Percentiles rank a stretch among this genome's conserved stretches.
Evolutionary conservation across 257 asterid species (phyloP).

Genomic region (Scutellaria baicalensis): DNA sequence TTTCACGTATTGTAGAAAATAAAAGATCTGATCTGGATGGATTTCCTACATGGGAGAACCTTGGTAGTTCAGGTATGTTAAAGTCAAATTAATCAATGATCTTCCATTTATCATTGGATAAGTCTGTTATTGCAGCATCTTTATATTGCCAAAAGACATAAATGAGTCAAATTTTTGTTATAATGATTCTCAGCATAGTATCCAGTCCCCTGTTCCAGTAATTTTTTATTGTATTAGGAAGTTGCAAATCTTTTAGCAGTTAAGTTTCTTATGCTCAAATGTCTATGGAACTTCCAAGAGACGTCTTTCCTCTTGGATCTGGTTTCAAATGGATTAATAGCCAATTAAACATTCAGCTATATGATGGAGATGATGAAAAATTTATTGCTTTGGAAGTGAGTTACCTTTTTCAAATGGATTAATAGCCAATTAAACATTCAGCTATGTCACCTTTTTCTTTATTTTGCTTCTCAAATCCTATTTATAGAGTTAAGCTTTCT

Average conservation of each 20-base stretch:
- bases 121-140: neutral
- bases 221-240: neutral
- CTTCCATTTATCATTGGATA: neutral
- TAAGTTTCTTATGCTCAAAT: neutral
- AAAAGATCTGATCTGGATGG: constrained; percentile 56
- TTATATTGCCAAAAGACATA: constrained; percentile 5
- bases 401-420: too few species aligned
- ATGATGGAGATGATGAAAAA: neutral
- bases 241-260: neutral
- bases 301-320: too few species aligned
- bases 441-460: neutral
- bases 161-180: neutral
- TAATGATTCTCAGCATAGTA: neutral
- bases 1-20: constrained; percentile 43
- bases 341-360: neutral
- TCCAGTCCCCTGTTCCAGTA: neutral
- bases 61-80: constrained; percentile 52
- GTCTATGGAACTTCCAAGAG: too few species aligned
- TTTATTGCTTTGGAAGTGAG: neutral
- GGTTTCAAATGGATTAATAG: neutral
- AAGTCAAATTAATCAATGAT: neutral
- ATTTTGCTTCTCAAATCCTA: neutral
- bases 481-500: too few species aligned
- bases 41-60: constrained; percentile 46
- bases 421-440: too few species aligned